Conservation (phyloP, 306 rosid species). For the Pterocarpus santalinus region DNA sequence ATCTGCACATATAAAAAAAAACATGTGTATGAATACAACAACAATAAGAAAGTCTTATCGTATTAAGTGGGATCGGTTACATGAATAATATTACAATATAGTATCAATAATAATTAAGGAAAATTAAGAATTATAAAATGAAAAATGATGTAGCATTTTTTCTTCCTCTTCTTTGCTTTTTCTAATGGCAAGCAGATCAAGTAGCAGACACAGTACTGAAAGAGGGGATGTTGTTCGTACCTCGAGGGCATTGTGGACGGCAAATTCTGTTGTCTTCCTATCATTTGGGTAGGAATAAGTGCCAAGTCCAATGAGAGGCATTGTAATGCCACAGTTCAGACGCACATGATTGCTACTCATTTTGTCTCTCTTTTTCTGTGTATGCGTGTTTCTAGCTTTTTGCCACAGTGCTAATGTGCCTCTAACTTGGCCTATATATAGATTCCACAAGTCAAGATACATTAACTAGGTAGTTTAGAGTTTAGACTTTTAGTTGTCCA, state of each 20-base stretch:
- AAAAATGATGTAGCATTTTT: too few relatives aligned
- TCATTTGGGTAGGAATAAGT: slow-evolving; percentile 79
- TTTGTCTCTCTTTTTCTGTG: slow-evolving; percentile 33
- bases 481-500: not conserved
- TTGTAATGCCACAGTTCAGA: slow-evolving; percentile 77
- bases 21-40: not conserved
- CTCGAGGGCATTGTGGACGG: slow-evolving; percentile 81
- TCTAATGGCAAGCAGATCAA: too few relatives aligned
- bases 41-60: too few relatives aligned
- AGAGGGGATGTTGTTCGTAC: slow-evolving; percentile 44
- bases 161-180: too few relatives aligned
- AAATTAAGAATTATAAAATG: too few relatives aligned
- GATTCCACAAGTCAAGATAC: slow-evolving; percentile 51
- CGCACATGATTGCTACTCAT: slow-evolving; percentile 69
- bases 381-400: slow-evolving; percentile 14
- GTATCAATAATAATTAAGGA: too few relatives aligned
- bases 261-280: slow-evolving; percentile 63
- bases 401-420: slow-evolving; percentile 44
- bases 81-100: too few relatives aligned
- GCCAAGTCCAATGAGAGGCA: slow-evolving; percentile 90
- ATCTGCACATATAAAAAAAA: slow-evolving; percentile 56
- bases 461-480: slow-evolving; percentile 11
- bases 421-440: slow-evolving; percentile 56
- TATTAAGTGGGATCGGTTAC: not conserved
- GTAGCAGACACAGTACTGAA: too few relatives aligned